Conservation (phyloP, 495 filamentous ascomycete genomes). For the Penicillium longicatenatum region DNA sequence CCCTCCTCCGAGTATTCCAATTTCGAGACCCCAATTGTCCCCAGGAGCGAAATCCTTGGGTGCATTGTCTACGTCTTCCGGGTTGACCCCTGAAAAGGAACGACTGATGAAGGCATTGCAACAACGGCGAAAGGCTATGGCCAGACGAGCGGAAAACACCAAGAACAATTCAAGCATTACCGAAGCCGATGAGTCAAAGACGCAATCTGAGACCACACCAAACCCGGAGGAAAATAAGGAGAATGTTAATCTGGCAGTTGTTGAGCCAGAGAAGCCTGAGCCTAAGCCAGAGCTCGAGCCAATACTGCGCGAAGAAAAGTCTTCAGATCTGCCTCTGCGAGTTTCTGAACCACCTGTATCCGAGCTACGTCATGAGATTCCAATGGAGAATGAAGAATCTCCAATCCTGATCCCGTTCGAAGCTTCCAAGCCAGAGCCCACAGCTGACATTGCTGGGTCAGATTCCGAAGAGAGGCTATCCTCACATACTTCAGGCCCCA, state of each 20-base stretch:
- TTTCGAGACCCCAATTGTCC: conserved; percentile 50
- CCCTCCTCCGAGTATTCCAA: conserved; percentile 50
- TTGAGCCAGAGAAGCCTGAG: conserved; percentile 6
- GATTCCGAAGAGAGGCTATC: conserved; percentile 22
- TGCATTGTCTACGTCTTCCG: conserved; percentile 51
- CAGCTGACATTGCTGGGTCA: conserved; percentile 21
- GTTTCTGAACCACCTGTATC: conserved; percentile 1
- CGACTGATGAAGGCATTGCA: conserved; percentile 93
- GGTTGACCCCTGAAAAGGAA: conserved; percentile 85
- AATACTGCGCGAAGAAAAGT: background rate
- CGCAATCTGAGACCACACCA: conserved; percentile 2
- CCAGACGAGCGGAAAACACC: conserved; percentile 40
- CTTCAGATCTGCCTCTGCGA: background rate
- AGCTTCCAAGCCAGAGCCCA: conserved; percentile 23
- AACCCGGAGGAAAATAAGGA: conserved; percentile 34
- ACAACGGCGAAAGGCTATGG: conserved; percentile 76
- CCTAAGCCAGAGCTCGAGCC: conserved; percentile 1
- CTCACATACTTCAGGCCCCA: conserved; percentile 21
- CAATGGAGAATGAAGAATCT: conserved; percentile 4
- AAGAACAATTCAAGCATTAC: conserved; percentile 32
- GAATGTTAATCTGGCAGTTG: conserved; percentile 25
- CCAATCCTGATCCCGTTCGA: conserved; percentile 1
- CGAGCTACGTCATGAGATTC: conserved; percentile 4
- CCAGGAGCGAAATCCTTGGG: conserved; percentile 54
- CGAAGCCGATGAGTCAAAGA: conserved; percentile 17